phyloP scores from a whole-genome alignment of 306 rosid genomes.

The Acacia crassicarpa region DNA sequence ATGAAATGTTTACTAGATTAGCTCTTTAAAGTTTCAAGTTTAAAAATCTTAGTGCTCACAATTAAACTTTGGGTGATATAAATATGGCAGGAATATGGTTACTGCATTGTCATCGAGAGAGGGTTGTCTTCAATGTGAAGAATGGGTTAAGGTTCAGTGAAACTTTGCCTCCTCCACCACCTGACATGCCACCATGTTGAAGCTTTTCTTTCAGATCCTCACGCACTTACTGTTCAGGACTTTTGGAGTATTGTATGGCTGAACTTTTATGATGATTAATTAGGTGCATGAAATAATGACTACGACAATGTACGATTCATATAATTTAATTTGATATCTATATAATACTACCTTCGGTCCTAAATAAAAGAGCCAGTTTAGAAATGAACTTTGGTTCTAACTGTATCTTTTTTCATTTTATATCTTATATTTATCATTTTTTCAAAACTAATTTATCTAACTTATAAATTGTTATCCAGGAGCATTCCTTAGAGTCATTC shows the following conservation, averaged over 20 bases:
- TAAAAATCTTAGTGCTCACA: background rate
- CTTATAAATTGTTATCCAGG: no score
- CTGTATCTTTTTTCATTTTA: no score
- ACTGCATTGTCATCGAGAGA: background rate
- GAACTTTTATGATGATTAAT: background rate
- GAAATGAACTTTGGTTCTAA: no score
- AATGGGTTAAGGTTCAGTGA: background rate
- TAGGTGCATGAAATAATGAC: background rate
- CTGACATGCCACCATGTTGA: conserved; percentile 1
- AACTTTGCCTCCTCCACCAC: background rate
- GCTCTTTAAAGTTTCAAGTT: background rate
- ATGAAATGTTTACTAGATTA: no score
- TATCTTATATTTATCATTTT: no score
- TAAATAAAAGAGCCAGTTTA: no score
- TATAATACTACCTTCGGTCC: no score
- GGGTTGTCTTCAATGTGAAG: background rate
- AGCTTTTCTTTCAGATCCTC: background rate
- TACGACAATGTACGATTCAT: background rate
- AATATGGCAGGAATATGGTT: background rate
- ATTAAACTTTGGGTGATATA: background rate
- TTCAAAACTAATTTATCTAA: no score
- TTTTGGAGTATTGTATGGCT: background rate
- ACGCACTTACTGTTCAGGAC: background rate
- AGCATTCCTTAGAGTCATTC: no score
- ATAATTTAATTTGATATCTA: no score